These are phyloP conservation scores for Euryodendron excelsum DNA, from an alignment of 148 eudicot genomes.

Conservation along the genomic window DNA sequence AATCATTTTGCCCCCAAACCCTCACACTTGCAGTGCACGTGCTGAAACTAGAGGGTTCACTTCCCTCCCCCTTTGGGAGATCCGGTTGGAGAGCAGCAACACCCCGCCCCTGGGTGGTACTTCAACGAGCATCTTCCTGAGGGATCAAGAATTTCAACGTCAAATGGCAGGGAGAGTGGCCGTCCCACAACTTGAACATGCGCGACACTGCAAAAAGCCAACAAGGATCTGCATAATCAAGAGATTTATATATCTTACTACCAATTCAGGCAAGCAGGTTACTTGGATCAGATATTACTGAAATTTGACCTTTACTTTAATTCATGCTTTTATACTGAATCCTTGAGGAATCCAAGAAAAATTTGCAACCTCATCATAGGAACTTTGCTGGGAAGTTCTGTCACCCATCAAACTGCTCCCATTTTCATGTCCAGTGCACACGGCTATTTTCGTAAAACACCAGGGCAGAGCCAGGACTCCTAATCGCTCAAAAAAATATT, in stretches of 20 bases:
- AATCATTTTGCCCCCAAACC: conserved; percentile 54
- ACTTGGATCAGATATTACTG: neutral
- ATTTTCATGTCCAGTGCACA: no score
- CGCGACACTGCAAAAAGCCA: conserved; percentile 37
- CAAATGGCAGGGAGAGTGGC: conserved; percentile 49
- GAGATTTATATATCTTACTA: neutral
- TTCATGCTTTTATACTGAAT: neutral
- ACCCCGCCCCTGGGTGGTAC: conserved; percentile 37
- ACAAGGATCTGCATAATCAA: neutral
- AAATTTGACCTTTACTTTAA: neutral
- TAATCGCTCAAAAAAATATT: no score
- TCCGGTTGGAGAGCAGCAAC: conserved; percentile 20
- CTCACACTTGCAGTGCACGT: conserved; percentile 26
- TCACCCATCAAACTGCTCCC: no score
- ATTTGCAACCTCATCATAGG: no score
- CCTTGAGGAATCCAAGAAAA: no score
- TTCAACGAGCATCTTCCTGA: conserved; percentile 43
- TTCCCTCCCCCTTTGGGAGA: conserved; percentile 14
- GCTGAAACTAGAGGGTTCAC: conserved; percentile 20
- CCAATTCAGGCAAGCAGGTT: neutral
- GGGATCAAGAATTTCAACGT: conserved; percentile 35
- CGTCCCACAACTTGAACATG: conserved; percentile 62
- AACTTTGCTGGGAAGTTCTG: no score
- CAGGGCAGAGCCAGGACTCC: no score
- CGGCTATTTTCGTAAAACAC: no score